These are phyloP conservation scores for Ehretia macrophylla DNA, from an alignment of 257 asterid genomes.

Conservation along the genomic window DNA sequence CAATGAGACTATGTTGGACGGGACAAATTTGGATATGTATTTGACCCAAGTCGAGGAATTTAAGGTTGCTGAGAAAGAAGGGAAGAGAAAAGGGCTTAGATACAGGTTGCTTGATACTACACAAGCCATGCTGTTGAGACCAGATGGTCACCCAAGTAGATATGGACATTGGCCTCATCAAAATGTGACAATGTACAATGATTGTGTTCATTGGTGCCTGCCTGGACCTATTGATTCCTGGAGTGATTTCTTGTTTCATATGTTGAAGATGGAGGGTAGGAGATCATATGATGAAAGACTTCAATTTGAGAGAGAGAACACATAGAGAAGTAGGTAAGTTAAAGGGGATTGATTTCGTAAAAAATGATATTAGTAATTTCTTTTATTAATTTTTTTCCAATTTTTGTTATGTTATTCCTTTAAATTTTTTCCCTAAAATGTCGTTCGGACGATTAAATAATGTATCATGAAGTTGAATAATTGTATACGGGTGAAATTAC, in stretches of 20 bases:
- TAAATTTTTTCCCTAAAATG: too few relatives aligned
- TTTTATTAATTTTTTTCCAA: not conserved
- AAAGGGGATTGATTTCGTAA: too few relatives aligned
- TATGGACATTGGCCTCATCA: constrained; percentile 23
- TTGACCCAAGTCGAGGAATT: constrained; percentile 34
- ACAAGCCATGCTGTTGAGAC: constrained; percentile 32
- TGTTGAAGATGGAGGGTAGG: constrained; percentile 36
- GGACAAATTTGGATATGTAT: constrained; percentile 19
- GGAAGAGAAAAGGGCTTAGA: constrained; percentile 20
- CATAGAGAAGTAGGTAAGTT: not conserved
- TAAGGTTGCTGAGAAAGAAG: constrained; percentile 24
- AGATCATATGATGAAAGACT: constrained; percentile 15
- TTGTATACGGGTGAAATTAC: not conserved
- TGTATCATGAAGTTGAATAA: constrained; percentile 8
- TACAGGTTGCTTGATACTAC: constrained; percentile 31
- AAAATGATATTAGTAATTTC: constrained; percentile 5
- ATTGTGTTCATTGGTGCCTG: constrained; percentile 44
- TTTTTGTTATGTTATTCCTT: constrained; percentile 10
- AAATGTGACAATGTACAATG: constrained; percentile 28
- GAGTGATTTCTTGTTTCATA: constrained; percentile 36
- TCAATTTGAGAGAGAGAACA: not conserved
- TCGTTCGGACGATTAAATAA: constrained; percentile 12
- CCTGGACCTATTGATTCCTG: constrained; percentile 43
- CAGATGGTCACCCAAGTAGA: constrained; percentile 40
- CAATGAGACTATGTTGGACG: constrained; percentile 14